Base-by-base conservation (phyloP, 2,329 filamentous ascomycete genomes). In the Colletotrichum siamense region DNA sequence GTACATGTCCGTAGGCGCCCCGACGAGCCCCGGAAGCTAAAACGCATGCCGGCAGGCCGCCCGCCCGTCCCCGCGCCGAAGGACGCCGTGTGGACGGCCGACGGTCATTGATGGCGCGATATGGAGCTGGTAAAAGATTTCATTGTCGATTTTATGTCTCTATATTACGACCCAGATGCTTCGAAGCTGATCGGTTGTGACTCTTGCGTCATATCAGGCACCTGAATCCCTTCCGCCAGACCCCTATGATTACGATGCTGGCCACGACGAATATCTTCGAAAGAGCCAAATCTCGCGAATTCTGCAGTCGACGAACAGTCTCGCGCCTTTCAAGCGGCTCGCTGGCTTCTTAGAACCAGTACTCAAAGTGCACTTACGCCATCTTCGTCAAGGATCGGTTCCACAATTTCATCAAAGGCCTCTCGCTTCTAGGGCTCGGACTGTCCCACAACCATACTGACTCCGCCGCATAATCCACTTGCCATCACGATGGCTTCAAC, bases 391-490 rank as follows among this genome's bases (percentile, higher is more conserved):
- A n/a, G 5, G 2, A 12, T n/a, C 12, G 32, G 44, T n/a, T 49
- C 71, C 44, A 63, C 69, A 55, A 6, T 62, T 24, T 49, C 8
- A 18, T 34, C 8, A n/a, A 16, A 2, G 1, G 8, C 16, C 9
- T 15, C 8, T 64, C 26, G 30, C 39, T 75, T 55, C 28, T 32
- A 73, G 69, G 61, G 72, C 24, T 68, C 62, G 8, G 2, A 7
- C 16, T 5, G 73, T 75, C 69, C 73, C 63, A 75, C 63, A 59
- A 26, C 8, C 55, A 68, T 24, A 22, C 10, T 62, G 26, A 5
- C 24, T 52, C 5, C 28, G 13, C 16, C 36, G 16, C 7, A 73
- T 63, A 59, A 57, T 10, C 15, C 30, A 57, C 39, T 68, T 44
- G 55, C 18, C 30, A 44, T 55, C 30, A 4, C 1, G 8, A 15